Evolutionary conservation across 441 rosid species (phyloP), one percentile per base, ranked within the genome.

Genomic region (Melastoma candidum): DNA sequence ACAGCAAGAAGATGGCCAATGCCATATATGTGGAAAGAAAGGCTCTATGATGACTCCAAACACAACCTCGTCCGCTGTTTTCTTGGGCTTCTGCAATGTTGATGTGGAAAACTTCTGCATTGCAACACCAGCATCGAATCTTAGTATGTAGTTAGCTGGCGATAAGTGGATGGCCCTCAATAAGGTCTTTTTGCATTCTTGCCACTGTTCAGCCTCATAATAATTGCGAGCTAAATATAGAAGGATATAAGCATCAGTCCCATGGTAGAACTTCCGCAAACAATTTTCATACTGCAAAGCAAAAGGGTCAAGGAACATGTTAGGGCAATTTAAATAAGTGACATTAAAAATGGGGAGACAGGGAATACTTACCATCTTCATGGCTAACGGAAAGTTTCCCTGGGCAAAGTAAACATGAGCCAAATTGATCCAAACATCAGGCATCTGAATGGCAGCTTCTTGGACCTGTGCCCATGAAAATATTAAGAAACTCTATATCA

Each of bases 161-260:
- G 94, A 64, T 71, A 94, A 77, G 69, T 94, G 99, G 73, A 94
- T 94, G 63, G 96, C 97, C 74, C 95, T 85, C 60, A 90, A 67
- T 49, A 94, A 71, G 58, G 95, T 78, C 79, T 82, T 94, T 79
- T 90, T 94, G 96, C 99, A 94, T 56, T 94, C 97, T 82, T 90
- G 99, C 99, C 99, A 94, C 66, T 90, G 95, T 73, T 94, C 99
- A 66, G 99, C 99, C 82, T 94, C 99, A 75, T 90, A 90, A 78
- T 87, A 88, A 51, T 96, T 90, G 60, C 97, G 94, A 46, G 99
- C 97, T 64, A 94, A 61, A 73, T 94, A 94, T 52, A 94, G 94
- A 77, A 85, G 95, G 73, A 85, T 82, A 61, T 90, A 97, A 54
- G 86, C 83, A 72, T 94, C 97, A 48, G 97, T 94, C 71, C 82